Evolutionary conservation across 768 basidiomycete genomes (phyloP).

Genomic region (Guyanaporus albipodus): DNA sequence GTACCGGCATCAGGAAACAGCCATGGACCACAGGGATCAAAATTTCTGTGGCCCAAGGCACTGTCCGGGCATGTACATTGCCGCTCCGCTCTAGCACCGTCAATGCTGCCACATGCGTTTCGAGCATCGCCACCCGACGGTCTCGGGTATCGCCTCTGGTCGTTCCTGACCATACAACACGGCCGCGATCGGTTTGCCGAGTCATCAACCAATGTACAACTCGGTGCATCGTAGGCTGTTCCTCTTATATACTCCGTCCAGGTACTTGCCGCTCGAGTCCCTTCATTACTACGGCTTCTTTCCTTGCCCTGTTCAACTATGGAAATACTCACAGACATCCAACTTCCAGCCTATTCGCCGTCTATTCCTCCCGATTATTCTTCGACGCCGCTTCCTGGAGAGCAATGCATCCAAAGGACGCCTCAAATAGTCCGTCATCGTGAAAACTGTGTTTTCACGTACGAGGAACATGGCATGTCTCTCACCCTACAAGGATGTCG

Average conservation of each 20-base stretch:
- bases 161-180: slow-evolving; percentile 14
- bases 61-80: too few species aligned
- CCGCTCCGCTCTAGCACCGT: slow-evolving; percentile 1
- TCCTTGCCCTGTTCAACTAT: slow-evolving; percentile 5
- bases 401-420: slow-evolving; percentile 50
- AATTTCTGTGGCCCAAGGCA: slow-evolving; percentile 6
- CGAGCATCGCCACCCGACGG: slow-evolving; percentile 6
- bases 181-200: slow-evolving; percentile 1
- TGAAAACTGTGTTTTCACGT: slow-evolving; percentile 28
- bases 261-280: neutral
- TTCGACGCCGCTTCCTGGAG: slow-evolving; percentile 46
- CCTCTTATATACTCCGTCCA: slow-evolving; percentile 21
- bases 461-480: slow-evolving; percentile 29
- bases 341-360: slow-evolving; percentile 51
- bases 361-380: slow-evolving; percentile 59
- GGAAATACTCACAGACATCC: slow-evolving; percentile 10
- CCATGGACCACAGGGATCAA: slow-evolving; percentile 3
- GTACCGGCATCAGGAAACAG: too few species aligned
- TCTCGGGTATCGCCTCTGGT: slow-evolving; percentile 17
- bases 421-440: slow-evolving; percentile 18
- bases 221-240: slow-evolving; percentile 7
- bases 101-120: slow-evolving; percentile 6
- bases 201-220: slow-evolving; percentile 4
- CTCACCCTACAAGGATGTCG: slow-evolving; percentile 30
- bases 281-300: slow-evolving; percentile 2